A percentile compares a stretch with the other conserved stretches of the same genome.
These are phyloP conservation scores for Lactarius pseudohatsudake DNA, from an alignment of 768 basidiomycete genomes.

Conservation along the genomic window DNA sequence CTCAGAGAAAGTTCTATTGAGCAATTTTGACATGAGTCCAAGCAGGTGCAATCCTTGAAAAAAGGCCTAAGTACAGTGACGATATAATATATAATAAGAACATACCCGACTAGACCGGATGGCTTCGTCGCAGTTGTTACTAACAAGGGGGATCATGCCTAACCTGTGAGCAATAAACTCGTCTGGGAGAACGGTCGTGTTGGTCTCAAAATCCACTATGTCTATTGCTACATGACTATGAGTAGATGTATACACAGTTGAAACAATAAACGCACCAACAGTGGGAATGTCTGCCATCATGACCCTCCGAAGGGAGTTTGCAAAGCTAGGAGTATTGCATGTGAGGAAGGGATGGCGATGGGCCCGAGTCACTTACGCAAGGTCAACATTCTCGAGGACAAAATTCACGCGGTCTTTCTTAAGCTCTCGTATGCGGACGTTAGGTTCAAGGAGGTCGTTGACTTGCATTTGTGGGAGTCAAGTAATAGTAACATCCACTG, in stretches of 20 bases:
- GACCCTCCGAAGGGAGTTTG: slow-evolving; percentile 90
- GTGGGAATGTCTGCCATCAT: slow-evolving; percentile 98
- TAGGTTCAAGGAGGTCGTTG: slow-evolving; percentile 52
- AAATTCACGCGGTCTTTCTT: slow-evolving; percentile 88
- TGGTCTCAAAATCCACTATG: slow-evolving; percentile 88
- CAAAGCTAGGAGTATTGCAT: slow-evolving; percentile 57
- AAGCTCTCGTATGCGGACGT: slow-evolving; percentile 80
- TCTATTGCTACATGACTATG: slow-evolving; percentile 72
- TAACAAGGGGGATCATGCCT: slow-evolving; percentile 89
- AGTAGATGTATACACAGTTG: neutral
- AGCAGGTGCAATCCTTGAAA: slow-evolving; percentile 86
- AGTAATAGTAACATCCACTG: slow-evolving; percentile 2
- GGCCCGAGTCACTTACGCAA: slow-evolving; percentile 62
- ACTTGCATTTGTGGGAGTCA: slow-evolving; percentile 35
- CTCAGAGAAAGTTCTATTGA: slow-evolving; percentile 80
- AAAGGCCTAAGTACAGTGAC: neutral
- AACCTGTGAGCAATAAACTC: slow-evolving; percentile 97
- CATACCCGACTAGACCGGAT: slow-evolving; percentile 76
- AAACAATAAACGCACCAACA: slow-evolving; percentile 62
- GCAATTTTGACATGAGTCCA: slow-evolving; percentile 81
- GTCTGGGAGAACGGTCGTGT: slow-evolving; percentile 92
- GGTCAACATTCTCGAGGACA: slow-evolving; percentile 92
- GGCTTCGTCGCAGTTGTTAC: slow-evolving; percentile 84
- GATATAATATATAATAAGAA: slow-evolving; percentile 18
- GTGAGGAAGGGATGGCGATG: slow-evolving; percentile 19